A percentile compares a stretch with the other conserved stretches of the same genome.
These are phyloP conservation scores for Phellinidium pouzarii DNA, from an alignment of 1,284 basidiomycete species.

Conservation along the genomic window DNA sequence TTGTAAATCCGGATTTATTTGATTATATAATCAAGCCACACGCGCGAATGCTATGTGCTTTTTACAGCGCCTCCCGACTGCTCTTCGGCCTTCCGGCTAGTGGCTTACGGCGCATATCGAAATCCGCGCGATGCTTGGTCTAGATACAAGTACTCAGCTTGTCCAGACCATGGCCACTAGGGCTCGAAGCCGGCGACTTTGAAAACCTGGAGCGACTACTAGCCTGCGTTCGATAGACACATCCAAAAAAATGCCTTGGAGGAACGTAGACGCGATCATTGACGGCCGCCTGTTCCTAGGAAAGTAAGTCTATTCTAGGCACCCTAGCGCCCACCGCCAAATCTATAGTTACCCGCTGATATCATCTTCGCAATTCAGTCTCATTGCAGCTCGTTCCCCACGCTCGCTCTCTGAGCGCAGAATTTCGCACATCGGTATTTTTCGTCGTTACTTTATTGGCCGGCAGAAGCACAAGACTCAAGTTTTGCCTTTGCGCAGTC, in stretches of 20 bases:
- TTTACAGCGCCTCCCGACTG: background rate
- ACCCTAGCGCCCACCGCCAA: slow-evolving; percentile 21
- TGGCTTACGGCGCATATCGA: slow-evolving; percentile 5
- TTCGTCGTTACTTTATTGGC: background rate
- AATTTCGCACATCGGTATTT: slow-evolving; percentile 56
- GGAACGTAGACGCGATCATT: slow-evolving; percentile 66
- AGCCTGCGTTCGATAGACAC: background rate
- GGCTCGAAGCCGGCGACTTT: slow-evolving; percentile 1
- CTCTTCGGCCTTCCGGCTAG: background rate
- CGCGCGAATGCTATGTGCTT: background rate
- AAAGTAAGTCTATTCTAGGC: slow-evolving; percentile 47
- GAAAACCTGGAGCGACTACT: slow-evolving; percentile 10
- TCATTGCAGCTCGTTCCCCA: slow-evolving; percentile 65
- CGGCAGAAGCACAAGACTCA: background rate
- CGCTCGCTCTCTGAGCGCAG: slow-evolving; percentile 66
- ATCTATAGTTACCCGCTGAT: slow-evolving; percentile 20
- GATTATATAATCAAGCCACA: background rate
- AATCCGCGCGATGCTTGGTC: slow-evolving; percentile 13
- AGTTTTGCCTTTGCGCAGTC: slow-evolving; percentile 24
- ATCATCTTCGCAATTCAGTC: slow-evolving; percentile 34
- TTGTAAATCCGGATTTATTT: background rate
- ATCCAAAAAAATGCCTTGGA: slow-evolving; percentile 46
- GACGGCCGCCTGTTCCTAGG: slow-evolving; percentile 64
- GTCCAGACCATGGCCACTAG: slow-evolving; percentile 10
- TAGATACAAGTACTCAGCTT: slow-evolving; percentile 13